These are phyloP conservation scores for Leptosphaerulina australis DNA, from an alignment of 2,329 filamentous ascomycete species.

Conservation along the genomic window DNA sequence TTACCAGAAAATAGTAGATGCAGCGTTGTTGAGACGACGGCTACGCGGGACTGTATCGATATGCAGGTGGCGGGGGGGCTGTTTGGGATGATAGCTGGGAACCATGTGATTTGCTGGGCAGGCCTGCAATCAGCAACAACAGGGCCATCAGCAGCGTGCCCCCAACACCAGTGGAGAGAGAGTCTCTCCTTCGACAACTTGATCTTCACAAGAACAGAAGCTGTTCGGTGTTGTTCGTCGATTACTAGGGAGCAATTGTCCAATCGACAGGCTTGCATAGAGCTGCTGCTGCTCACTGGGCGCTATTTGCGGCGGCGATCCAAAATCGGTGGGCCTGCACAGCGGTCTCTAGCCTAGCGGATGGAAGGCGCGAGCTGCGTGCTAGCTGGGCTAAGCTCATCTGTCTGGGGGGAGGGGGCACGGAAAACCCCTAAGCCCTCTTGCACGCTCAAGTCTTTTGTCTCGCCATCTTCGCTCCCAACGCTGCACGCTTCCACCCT, in stretches of 20 bases:
- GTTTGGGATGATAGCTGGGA: constrained; percentile 23
- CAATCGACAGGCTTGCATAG: background rate
- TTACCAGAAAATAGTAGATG: background rate
- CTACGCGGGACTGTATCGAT: constrained; percentile 24
- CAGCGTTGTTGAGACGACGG: constrained; percentile 27
- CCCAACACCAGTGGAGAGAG: background rate
- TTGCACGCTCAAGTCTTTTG: constrained; percentile 4
- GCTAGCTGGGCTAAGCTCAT: constrained; percentile 5
- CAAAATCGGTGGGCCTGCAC: constrained; percentile 6
- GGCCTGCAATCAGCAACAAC: constrained; percentile 13
- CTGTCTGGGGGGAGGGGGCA: too few species aligned
- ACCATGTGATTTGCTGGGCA: constrained; percentile 24
- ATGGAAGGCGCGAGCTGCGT: constrained; percentile 3
- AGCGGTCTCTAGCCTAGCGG: constrained; percentile 5
- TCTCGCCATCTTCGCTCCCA: constrained; percentile 11
- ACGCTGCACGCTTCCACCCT: constrained; percentile 16
- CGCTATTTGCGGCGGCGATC: background rate
- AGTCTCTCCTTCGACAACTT: background rate
- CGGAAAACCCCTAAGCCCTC: constrained; percentile 16
- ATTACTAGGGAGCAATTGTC: background rate
- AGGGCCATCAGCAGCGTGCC: background rate
- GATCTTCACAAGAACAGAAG: background rate
- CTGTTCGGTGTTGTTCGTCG: background rate
- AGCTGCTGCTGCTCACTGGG: background rate
- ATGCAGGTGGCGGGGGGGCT: constrained; percentile 30